These are phyloP conservation scores for Phytophthora ramorum DNA, from an alignment of 352 stramenopile species.

Conservation along the genomic window DNA sequence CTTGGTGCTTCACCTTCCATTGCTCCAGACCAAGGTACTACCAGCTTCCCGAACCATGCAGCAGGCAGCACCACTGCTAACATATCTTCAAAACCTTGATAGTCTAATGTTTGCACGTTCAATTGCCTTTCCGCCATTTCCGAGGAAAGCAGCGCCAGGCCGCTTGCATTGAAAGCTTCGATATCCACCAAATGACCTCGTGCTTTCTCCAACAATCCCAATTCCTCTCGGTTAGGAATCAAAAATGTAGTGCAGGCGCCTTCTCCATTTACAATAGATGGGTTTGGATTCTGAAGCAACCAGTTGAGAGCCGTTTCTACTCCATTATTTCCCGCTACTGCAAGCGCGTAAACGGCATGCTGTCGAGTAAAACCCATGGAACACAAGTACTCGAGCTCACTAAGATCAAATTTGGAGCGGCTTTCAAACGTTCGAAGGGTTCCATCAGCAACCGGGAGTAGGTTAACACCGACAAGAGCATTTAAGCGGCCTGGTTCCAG, in stretches of 20 bases:
- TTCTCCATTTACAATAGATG: slow-evolving; percentile 33
- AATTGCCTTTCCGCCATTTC: slow-evolving; percentile 33
- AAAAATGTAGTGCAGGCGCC: slow-evolving; percentile 38
- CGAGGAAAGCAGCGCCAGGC: slow-evolving; percentile 45
- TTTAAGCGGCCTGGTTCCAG: slow-evolving; percentile 26
- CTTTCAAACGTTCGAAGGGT: slow-evolving; percentile 49
- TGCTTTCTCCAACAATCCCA: slow-evolving; percentile 49
- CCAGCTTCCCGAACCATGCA: slow-evolving; percentile 49
- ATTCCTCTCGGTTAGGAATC: slow-evolving; percentile 54
- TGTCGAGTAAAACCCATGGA: slow-evolving; percentile 74
- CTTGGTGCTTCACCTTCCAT: slow-evolving; percentile 21
- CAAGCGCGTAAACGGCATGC: slow-evolving; percentile 50
- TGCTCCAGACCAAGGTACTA: slow-evolving; percentile 30
- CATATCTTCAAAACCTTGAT: slow-evolving; percentile 63
- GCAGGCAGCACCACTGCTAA: slow-evolving; percentile 53
- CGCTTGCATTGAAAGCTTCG: slow-evolving; percentile 36
- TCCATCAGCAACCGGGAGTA: slow-evolving; percentile 68
- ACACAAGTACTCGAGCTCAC: slow-evolving; percentile 54
- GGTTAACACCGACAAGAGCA: slow-evolving; percentile 53
- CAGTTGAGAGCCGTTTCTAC: slow-evolving; percentile 73
- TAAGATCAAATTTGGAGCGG: slow-evolving; percentile 27
- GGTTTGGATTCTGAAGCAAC: slow-evolving; percentile 66
- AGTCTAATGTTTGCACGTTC: slow-evolving; percentile 62
- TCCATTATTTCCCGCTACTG: slow-evolving; percentile 37
- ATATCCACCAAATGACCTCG: slow-evolving; percentile 49